Conservation (phyloP, 352 stramenopile species). For the Pythium volutum region DNA sequence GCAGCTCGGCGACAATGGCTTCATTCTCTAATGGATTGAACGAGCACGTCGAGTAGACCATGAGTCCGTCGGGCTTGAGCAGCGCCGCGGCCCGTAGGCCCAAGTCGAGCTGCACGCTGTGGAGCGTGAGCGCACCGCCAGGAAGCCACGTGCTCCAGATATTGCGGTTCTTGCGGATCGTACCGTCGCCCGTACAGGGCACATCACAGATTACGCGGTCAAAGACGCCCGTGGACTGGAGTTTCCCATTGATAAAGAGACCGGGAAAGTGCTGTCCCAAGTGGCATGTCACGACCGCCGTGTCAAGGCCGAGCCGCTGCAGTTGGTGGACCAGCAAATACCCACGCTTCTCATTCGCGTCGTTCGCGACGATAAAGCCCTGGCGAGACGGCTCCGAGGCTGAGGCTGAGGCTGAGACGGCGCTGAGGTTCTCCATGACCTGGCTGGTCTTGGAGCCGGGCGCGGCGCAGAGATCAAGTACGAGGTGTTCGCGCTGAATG, state of each 20-base stretch:
- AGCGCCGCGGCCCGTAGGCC: conserved; percentile 87
- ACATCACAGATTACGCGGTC: conserved; percentile 98
- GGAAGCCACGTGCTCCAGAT: conserved; percentile 91
- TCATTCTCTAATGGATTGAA: conserved; percentile 99
- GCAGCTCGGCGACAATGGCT: conserved; percentile 92
- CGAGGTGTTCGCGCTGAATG: conserved; percentile 80
- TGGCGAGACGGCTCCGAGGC: conserved; percentile 7
- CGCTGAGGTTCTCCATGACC: conserved; percentile 86
- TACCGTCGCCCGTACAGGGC: conserved; percentile 97
- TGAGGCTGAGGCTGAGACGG: conserved; percentile 20
- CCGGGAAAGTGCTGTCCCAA: conserved; percentile 93
- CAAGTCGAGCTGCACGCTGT: conserved; percentile 93
- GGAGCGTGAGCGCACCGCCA: conserved; percentile 82
- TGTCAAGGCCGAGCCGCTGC: conserved; percentile 63
- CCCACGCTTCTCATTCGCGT: conserved; percentile 93
- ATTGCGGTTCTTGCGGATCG: conserved; percentile 95
- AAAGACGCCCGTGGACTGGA: conserved; percentile 79
- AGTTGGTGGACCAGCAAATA: conserved; percentile 97
- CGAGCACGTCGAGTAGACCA: conserved; percentile 97
- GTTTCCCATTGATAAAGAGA: conserved; percentile 46
- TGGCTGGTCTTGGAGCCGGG: conserved; percentile 99
- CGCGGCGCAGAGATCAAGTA: conserved; percentile 87
- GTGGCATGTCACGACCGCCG: conserved; percentile 91
- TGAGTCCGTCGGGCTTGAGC: conserved; percentile 84
- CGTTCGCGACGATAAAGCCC: conserved; percentile 95